Conservation (phyloP, 345 rosid species). For the thale cress (Arabidopsis thaliana) region TAIR10.1 NC_003071.7:16115001-16115500, state of each 20-base stretch:
- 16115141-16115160: constrained; percentile 42
- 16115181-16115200: constrained; percentile 32
- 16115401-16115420: constrained; percentile 12
- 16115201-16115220: constrained; percentile 24
- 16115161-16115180: constrained; percentile 46
- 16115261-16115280: constrained; percentile 34
- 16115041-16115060: constrained; percentile 61
- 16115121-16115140: constrained; percentile 64
- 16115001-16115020: constrained; percentile 56
- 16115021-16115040: constrained; percentile 76
- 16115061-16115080: constrained; percentile 64
- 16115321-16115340: constrained; percentile 3
- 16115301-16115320: constrained; percentile 32
- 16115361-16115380: neutral
- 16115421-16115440: constrained; percentile 15
- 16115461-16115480: constrained; percentile 1
- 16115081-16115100: constrained; percentile 77
- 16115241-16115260: constrained; percentile 21
- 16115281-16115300: constrained; percentile 40
- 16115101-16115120: constrained; percentile 73
- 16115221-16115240: neutral
- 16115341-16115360: neutral
- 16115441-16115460: neutral
- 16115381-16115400: neutral
- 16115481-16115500: neutral